Base-by-base conservation (phyloP, 257 asterid species). In the Nicotiana otophora region DNA sequence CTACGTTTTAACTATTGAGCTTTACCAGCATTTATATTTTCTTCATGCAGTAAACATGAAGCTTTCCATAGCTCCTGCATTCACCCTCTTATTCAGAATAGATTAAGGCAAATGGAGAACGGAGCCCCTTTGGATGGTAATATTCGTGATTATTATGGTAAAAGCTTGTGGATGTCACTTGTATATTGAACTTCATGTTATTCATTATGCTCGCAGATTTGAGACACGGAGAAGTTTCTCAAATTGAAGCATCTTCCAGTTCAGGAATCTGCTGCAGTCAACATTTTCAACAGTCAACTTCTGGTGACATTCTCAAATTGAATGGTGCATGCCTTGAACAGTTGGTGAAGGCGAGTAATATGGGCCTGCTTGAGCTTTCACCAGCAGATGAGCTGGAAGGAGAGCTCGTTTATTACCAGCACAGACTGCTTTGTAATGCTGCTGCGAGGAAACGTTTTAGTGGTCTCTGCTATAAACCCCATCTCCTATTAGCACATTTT, bases 351-450 rank as follows among this genome's bases (percentile, higher is more conserved):
- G 87, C 94, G 54, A 81, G 89, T 81, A 88, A 91, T 69, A 76
- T 82, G 86, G 95, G 88, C 84, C 82, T 92, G 72, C 86, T 90
- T 69, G 87, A 91, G 74, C 83, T 90, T 72, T 93, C 98, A 84
- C 97, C 98, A n/a, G 87, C 80, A 67, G 98, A 94, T 90, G 99
- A 93, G 86, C 94, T 96, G 79, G 99, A 94, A 89, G 98, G 98
- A 81, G 98, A 93, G 85, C 97, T 96, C 78, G 62, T 94, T 60
- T 96, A 89, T 87, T 87, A 88, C 84, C 99, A 96, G 87, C 92
- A 91, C 36, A 89, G 84, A 62, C 95, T 96, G 77, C 84, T 93
- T 79, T 28, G 80, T 58, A 91, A 87, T 82, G 96, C 94, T 67
- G 85, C 77, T 84, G 75, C 81, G 23, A 91, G 93, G 84, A 93